Conservation (phyloP, 208 protist species). For the Leishmania arabica region DNA sequence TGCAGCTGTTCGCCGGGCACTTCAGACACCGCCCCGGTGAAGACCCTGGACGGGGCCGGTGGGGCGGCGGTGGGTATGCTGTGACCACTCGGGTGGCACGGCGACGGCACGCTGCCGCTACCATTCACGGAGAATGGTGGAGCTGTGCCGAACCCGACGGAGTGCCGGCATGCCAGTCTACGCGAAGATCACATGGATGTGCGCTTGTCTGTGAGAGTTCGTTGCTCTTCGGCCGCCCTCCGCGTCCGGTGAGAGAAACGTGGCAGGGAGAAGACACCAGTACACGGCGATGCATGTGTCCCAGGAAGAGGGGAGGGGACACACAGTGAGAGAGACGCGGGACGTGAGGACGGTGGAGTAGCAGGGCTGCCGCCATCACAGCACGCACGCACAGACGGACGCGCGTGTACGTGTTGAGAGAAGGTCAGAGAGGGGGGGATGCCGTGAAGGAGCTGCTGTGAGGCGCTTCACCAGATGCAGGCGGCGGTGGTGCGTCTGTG, state of each 20-base stretch:
- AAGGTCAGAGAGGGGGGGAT: not conserved
- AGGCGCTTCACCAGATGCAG: not conserved
- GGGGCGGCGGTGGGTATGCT: not conserved
- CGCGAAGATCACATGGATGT: not conserved
- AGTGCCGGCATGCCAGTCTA: slow-evolving; percentile 5
- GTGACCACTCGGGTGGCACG: not conserved
- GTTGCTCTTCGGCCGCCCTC: not conserved
- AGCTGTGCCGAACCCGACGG: slow-evolving; percentile 9
- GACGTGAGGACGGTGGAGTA: not conserved
- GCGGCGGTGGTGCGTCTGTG: not conserved
- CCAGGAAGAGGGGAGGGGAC: not conserved
- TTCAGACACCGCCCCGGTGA: slow-evolving; percentile 41
- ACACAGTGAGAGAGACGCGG: not conserved
- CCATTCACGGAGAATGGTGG: slow-evolving; percentile 20
- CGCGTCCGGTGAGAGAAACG: not conserved
- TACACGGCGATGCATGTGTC: not conserved
- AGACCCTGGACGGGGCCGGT: slow-evolving; percentile 19
- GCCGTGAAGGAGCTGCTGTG: not conserved
- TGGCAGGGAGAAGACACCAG: not conserved
- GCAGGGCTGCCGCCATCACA: not conserved
- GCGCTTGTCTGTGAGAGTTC: not conserved
- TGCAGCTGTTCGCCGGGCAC: slow-evolving; percentile 36
- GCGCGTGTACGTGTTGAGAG: not conserved
- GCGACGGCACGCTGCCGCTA: slow-evolving; percentile 3
- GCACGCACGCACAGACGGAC: not conserved